Evolutionary conservation across 2,329 filamentous ascomycete genomes (phyloP).

Genomic region (Cladobotryum mycophilum): DNA sequence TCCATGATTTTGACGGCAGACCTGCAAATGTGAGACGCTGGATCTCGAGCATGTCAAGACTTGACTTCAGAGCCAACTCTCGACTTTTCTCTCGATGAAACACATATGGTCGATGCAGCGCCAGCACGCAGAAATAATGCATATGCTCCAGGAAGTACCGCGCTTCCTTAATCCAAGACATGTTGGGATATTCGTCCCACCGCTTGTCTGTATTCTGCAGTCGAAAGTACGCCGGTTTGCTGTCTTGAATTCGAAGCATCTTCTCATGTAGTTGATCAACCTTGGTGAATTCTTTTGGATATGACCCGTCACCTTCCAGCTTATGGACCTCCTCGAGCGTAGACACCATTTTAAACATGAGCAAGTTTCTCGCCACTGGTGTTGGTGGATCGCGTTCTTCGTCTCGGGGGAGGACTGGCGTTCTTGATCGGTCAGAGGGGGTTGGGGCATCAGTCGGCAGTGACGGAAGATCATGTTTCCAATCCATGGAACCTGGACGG

Average conservation of each 20-base stretch:
- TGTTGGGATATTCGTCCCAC: conserved; percentile 49
- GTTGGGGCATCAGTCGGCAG: conserved; percentile 48
- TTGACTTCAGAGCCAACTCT: conserved; percentile 50
- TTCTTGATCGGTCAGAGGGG: conserved; percentile 41
- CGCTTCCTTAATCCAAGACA: conserved; percentile 44
- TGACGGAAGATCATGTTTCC: conserved; percentile 39
- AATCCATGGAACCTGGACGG: conserved; percentile 50
- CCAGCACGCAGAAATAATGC: conserved; percentile 49
- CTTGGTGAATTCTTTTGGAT: conserved; percentile 46
- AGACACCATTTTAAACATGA: conserved; percentile 41
- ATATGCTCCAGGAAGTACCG: conserved; percentile 43
- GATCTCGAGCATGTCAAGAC: conserved; percentile 48
- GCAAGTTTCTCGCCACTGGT: conserved; percentile 47
- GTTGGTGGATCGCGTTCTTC: conserved; percentile 48
- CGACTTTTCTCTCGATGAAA: conserved; percentile 50
- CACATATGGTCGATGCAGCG: conserved; percentile 56
- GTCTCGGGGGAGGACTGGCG: conserved; percentile 41
- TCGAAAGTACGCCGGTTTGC: conserved; percentile 48
- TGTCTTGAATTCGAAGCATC: conserved; percentile 41
- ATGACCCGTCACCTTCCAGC: conserved; percentile 50
- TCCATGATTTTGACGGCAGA: conserved; percentile 44
- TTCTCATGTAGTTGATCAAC: conserved; percentile 49
- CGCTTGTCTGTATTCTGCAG: conserved; percentile 50
- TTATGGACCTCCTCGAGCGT: conserved; percentile 48
- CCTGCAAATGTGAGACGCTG: conserved; percentile 45